Evolutionary conservation across 2,329 filamentous ascomycete species (phyloP).

Genomic region (Colletotrichum sp.): DNA sequence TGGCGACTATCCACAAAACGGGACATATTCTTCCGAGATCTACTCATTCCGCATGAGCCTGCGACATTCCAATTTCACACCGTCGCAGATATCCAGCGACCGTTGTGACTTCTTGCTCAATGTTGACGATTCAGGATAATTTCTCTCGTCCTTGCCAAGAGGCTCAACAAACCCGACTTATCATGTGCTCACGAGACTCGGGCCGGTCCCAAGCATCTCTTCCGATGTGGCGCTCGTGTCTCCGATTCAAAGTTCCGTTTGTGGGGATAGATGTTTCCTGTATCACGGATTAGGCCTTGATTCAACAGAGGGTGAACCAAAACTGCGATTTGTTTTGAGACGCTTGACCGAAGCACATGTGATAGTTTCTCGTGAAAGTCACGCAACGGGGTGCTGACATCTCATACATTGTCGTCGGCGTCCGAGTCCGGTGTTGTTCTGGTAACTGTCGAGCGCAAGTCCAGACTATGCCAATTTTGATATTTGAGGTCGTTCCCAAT

Average conservation of each 20-base stretch:
- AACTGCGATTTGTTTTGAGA: neutral
- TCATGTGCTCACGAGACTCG: neutral
- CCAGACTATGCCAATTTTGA: neutral
- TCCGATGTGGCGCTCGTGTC: neutral
- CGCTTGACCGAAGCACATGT: neutral
- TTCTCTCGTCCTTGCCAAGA: neutral
- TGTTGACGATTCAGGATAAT: neutral
- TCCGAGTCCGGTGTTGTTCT: neutral
- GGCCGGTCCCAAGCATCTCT: neutral
- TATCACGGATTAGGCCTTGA: neutral
- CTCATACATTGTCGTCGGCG: neutral
- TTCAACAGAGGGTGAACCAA: neutral
- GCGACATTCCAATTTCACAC: neutral
- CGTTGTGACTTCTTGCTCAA: neutral
- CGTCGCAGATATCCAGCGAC: neutral
- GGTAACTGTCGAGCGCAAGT: neutral
- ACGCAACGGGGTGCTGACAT: neutral
- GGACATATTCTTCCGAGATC: neutral
- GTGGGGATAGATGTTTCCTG: neutral
- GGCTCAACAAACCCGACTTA: neutral
- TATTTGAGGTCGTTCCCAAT: neutral
- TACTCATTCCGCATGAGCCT: neutral
- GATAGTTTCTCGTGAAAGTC: neutral
- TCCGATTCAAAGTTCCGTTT: neutral
- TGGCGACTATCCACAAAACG: neutral